These are phyloP conservation scores for Penicillium ochrochloron DNA, from an alignment of 495 filamentous ascomycete species.

Conservation along the genomic window DNA sequence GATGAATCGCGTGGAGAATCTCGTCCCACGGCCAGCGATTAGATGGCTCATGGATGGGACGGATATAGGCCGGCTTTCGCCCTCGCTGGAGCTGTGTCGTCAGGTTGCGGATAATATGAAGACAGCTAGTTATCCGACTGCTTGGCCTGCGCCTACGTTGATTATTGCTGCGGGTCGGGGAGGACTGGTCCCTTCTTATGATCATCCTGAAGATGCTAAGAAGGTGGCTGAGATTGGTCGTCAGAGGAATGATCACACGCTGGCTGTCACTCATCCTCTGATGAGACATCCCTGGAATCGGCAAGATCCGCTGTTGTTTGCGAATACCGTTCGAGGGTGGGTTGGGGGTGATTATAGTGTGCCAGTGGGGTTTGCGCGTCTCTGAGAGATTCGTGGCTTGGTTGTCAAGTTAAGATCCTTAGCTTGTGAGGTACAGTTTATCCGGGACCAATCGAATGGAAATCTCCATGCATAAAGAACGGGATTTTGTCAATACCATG, in stretches of 20 bases:
- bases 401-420: not conserved
- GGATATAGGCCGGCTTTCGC: slow-evolving; percentile 1
- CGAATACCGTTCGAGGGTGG: slow-evolving; percentile 18
- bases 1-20: slow-evolving; percentile 16
- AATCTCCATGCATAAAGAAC: not conserved
- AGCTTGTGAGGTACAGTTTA: not conserved
- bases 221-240: not conserved
- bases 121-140: not conserved
- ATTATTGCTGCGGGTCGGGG: slow-evolving; percentile 2
- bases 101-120: not conserved
- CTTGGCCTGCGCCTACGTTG: not conserved
- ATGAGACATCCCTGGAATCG: slow-evolving; percentile 26
- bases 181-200: slow-evolving; percentile 1
- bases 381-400: not conserved
- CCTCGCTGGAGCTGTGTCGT: not conserved
- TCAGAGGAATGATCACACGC: slow-evolving; percentile 1
- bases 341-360: slow-evolving; percentile 6
- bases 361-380: not conserved
- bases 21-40: slow-evolving; percentile 6
- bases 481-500: too few relatives aligned
- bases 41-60: slow-evolving; percentile 24
- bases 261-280: slow-evolving; percentile 15
- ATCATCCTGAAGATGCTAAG: not conserved
- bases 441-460: not conserved
- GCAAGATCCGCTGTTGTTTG: slow-evolving; percentile 21